Evolutionary conservation across 2,329 filamentous ascomycete species (phyloP), one percentile per base, ranked within the genome.

Genomic region (Talaromyces piceae): DNA sequence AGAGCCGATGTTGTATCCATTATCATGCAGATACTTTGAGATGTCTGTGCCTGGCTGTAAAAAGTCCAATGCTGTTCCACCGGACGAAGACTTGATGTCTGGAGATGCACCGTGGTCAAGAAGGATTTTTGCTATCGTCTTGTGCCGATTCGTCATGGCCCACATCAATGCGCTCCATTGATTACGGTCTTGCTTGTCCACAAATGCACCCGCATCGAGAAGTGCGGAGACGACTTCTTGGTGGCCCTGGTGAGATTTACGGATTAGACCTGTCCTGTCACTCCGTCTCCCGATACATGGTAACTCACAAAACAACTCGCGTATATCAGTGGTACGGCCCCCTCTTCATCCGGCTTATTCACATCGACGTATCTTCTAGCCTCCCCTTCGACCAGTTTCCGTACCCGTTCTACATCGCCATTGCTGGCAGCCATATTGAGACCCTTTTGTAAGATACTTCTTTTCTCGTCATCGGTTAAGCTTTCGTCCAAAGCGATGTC

Each of bases 111-210:
- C 91, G 62, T 93, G 88, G 66, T 98, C 91, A 28, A 98, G 79
- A 13, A 98, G 75, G 9, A 90, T 77, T 70, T 97, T 97, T 30
- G 91, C 91, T 59, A 98, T 98, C 45, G 84, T 84, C 71, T 97
- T 97, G 71, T 98, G 93, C 52, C 91, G 78, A 69, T 98, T 98
- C 51, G 93, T 98, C 88, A 97, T 97, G 46, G 93, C 91, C 93
- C 93, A 98, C 91, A 98, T 98, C 55, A 98, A 77, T 12, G 93
- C 88, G 62, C 88, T 97, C 93, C 93, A 98, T 64, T 94, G 86
- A 65, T 97, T 97, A 56, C 86, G 87, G 66, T 98, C 93, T 69
- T 97, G 91, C 61, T 86, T 86, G 71, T 98, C 90, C 48, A 97
- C 90, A 61, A 89, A 81, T 33, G 86, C 91, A 22, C 91, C 91